Base-by-base conservation (phyloP, 2,329 filamentous ascomycete genomes). In the Fusarium brevicatenulatum region DNA sequence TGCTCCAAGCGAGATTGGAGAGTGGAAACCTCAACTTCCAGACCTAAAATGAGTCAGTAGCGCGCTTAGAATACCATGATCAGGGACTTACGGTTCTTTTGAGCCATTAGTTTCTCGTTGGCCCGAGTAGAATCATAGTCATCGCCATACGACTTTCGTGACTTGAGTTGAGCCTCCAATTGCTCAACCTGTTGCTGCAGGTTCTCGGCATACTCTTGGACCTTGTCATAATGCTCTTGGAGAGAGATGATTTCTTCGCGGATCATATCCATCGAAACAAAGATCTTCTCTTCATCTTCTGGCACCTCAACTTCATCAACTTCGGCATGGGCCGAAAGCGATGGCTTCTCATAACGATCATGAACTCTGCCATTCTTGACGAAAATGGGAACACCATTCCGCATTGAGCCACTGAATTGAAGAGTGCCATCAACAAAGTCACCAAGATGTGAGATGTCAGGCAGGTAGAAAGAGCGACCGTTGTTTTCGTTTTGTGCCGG, bases 191-290 rank as follows among this genome's bases (percentile, higher is more conserved):
- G 86, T 30, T 84, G 80, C 71, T 89, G 86, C 11, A 89, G 82
- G 60, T 84, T 84, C 72, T 87, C 84, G 15, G 88, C 87, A 75
- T 89, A 87, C 55, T 85, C 84, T 57, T 89, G 86, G 15, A 89
- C 83, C 71, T 87, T 83, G 55, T 88, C 87, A 66, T 89, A 86
- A 70, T 89, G 87, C 44, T 88, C 86, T 66, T 88, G 87, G 43
- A 90, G 82, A 65, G 85, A 86, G 57, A 87, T 79, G 47, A 89
- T 87, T 76, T 90, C 87, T 46, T 88, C 85, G 43, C 87, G 86
- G 81, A 90, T 88, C 85, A 89, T 89, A 86, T 89, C 88, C 83
- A 89, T 84, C 13, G 88, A 90, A 44, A 90, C 87, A 70, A 89
- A 89, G 36, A 89, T 89, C 71, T 86, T 85, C 77, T 88, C 85